A percentile compares a stretch with the other conserved stretches of the same genome.
These are phyloP conservation scores for Thamnidium elegans DNA, from an alignment of 192 early-diverging fungal genomes.

Conservation along the genomic window DNA sequence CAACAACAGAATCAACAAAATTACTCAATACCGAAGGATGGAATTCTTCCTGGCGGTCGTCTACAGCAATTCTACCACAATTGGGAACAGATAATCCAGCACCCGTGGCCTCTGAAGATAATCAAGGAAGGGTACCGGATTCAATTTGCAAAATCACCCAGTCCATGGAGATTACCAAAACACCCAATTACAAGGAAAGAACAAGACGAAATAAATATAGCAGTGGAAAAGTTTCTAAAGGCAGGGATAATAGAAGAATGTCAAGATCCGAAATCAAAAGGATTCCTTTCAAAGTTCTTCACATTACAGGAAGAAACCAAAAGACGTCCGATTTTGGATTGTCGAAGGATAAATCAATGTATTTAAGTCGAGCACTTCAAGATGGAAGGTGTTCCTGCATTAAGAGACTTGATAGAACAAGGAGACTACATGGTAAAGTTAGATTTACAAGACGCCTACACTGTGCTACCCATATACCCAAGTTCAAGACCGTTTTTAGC, in stretches of 20 bases:
- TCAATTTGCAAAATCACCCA: background rate
- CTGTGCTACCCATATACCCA: background rate
- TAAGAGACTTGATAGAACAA: constrained; percentile 10
- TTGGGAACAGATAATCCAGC: background rate
- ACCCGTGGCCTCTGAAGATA: background rate
- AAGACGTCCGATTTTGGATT: constrained; percentile 7
- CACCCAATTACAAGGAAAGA: background rate
- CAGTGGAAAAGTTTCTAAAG: background rate
- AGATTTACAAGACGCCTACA: constrained; percentile 15
- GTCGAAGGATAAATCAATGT: background rate
- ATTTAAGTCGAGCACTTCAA: constrained; percentile 14
- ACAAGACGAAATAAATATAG: no score
- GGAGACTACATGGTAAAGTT: constrained; percentile 8
- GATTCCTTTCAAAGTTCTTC: background rate
- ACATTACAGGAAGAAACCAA: background rate
- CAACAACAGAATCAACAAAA: background rate
- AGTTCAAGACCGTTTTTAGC: background rate
- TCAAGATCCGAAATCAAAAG: background rate
- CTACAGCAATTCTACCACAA: background rate
- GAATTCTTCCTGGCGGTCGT: background rate
- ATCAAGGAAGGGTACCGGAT: background rate
- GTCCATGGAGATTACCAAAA: background rate
- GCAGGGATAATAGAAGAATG: constrained; percentile 4
- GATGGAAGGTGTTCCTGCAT: constrained; percentile 21
- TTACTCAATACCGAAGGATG: constrained; percentile 1